Base-by-base conservation (phyloP, 148 eudicot species). In the Dianthus caryophyllus region DNA sequence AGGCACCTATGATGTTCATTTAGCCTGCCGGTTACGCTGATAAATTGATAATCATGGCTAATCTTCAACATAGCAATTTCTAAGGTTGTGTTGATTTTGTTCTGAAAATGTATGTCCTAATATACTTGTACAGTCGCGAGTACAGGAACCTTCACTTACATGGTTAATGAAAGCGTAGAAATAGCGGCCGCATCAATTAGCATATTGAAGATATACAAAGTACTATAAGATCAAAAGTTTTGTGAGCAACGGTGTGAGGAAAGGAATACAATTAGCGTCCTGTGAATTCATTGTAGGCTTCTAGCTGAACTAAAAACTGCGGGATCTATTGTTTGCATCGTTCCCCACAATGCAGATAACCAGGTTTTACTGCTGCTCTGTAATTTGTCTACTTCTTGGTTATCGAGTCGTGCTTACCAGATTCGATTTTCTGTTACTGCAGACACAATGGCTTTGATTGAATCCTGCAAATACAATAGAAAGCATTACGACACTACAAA, bases 401-500 rank as follows among this genome's bases (percentile, higher is more conserved):
- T 30, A 21, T 1, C 4, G 4, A 33, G 20, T 20, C 12, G 36
- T 24, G 70, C 51, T 68, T 73, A 91, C 96, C 96, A 88, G 66
- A 86, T 76, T 53, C 86, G 79, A 76, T 86, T 88, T 59, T 83
- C 85, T 22, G 43, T 73, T 56, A 91, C 96, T 67, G 83, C 73
- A 69, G 81, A 69, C 70, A 86, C 84, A 24, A 88, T 73, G 66
- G 83, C 85, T 76, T 84, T 91, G 66, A 91, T 71, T 20, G 89
- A 80, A 39, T 71, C 93, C 97, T 86, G 89, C 82, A 84, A 16
- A 74, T 29, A 57, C 6, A 70, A 30, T 55, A 43, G 16, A 13
- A 31, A 54, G 1, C 11, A 24, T 64, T 5, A 50, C 24, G 18
- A 48, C 20, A 4, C 24, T 2, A 18, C 16, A 41, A 8, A 12